These are phyloP conservation scores for Trametes cingulata DNA, from an alignment of 768 basidiomycete species.

Conservation along the genomic window DNA sequence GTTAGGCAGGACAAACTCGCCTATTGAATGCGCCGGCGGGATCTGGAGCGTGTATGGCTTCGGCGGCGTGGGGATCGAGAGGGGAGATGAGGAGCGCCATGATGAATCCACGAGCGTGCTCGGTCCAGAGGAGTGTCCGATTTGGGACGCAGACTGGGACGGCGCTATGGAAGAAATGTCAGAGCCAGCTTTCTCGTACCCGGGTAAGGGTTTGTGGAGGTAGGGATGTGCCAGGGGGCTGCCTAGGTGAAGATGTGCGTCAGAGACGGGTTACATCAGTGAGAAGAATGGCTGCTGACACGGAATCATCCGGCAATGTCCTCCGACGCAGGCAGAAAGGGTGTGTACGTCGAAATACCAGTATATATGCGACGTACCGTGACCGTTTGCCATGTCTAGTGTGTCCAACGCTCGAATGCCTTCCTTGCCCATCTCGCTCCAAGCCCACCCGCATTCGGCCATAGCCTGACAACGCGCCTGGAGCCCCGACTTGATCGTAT, in stretches of 20 bases:
- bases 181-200: constrained; percentile 35
- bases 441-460: constrained; percentile 66
- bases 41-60: constrained; percentile 35
- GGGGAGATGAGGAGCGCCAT: constrained; percentile 23
- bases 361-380: constrained; percentile 29
- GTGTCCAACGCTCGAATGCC: constrained; percentile 48
- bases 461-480: constrained; percentile 63
- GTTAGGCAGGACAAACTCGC: constrained; percentile 37
- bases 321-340: neutral
- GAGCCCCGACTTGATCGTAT: constrained; percentile 63
- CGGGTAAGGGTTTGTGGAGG: constrained; percentile 25
- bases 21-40: constrained; percentile 56
- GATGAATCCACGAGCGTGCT: constrained; percentile 2
- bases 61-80: constrained; percentile 15
- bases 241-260: neutral
- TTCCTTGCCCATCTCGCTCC: constrained; percentile 67
- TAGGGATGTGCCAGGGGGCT: constrained; percentile 18
- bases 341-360: neutral
- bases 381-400: constrained; percentile 28
- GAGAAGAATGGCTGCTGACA: neutral
- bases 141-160: constrained; percentile 78
- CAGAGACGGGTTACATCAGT: neutral
- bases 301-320: neutral
- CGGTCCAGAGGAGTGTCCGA: constrained; percentile 26
- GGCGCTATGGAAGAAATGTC: constrained; percentile 69